Percentiles rank a stretch among this genome's conserved stretches.
phyloP scores from a whole-genome alignment of 768 basidiomycete species.

The Porpolomopsis calyptriformis region DNA sequence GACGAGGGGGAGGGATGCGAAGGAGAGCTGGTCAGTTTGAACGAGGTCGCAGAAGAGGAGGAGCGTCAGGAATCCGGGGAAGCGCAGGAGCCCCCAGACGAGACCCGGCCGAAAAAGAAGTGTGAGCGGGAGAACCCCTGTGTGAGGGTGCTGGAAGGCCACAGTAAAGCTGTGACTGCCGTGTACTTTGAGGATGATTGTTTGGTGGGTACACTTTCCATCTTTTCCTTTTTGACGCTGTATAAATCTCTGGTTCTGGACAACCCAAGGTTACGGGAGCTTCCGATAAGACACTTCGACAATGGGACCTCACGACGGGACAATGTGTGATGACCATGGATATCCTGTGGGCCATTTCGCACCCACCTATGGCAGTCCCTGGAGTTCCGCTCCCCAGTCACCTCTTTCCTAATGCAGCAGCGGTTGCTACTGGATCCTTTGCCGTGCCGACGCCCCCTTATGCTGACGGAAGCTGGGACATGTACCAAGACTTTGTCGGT shows the following conservation, averaged over 20 bases:
- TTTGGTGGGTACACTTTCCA: conserved; percentile 55
- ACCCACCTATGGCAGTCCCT: conserved; percentile 47
- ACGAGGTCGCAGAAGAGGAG: conserved; percentile 57
- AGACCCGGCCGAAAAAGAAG: conserved; percentile 31
- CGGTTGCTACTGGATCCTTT: conserved; percentile 49
- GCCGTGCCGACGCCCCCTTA: conserved; percentile 79
- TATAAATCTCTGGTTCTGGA: conserved; percentile 4
- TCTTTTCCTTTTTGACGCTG: conserved; percentile 8
- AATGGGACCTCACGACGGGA: conserved; percentile 95
- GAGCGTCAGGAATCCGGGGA: conserved; percentile 41
- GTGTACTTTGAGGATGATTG: conserved; percentile 94
- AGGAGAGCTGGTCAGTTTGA: conserved; percentile 44
- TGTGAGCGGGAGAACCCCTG: conserved; percentile 48
- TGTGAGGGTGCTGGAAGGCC: conserved; percentile 72
- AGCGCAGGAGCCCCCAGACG: conserved; percentile 27
- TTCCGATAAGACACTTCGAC: conserved; percentile 94
- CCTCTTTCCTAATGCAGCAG: conserved; percentile 42
- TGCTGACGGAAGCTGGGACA: conserved; percentile 85
- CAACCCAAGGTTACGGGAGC: conserved; percentile 83
- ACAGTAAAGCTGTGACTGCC: conserved; percentile 85
- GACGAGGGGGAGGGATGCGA: conserved; percentile 59
- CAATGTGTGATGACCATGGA: conserved; percentile 99
- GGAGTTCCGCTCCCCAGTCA: conserved; percentile 31
- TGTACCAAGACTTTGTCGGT: conserved; percentile 96
- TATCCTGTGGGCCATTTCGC: conserved; percentile 97